A percentile compares a stretch with the other conserved stretches of the same genome.
Evolutionary conservation across 176 grass and related monocot genomes (phyloP).

Genomic region (Elymus sibiricus): DNA sequence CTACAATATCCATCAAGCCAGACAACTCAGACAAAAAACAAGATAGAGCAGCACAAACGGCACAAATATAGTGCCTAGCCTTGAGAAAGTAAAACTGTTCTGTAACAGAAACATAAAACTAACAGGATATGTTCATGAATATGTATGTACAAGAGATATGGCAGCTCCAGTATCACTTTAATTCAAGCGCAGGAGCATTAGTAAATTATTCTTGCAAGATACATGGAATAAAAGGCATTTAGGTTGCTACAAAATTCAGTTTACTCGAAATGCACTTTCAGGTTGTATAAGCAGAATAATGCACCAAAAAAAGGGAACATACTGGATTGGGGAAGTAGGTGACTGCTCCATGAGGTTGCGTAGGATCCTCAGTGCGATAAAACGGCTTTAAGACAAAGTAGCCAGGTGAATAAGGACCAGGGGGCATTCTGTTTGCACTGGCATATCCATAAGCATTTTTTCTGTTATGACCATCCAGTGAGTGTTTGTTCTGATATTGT

Average conservation of each 20-base stretch:
- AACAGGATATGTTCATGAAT: background rate
- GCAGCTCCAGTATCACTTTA: background rate
- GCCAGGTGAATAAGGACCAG: conserved; percentile 40
- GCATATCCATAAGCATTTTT: conserved; percentile 47
- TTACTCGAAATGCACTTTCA: conserved; percentile 7
- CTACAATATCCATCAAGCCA: conserved; percentile 42
- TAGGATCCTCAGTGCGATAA: conserved; percentile 50
- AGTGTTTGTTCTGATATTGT: conserved; percentile 44
- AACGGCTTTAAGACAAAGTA: conserved; percentile 49
- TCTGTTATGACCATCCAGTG: conserved; percentile 51
- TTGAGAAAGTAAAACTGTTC: background rate
- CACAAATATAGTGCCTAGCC: background rate
- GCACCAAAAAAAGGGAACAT: conserved; percentile 21
- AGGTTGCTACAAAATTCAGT: background rate
- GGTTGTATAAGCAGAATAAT: conserved; percentile 21
- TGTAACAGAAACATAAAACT: conserved; percentile 8
- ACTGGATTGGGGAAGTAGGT: conserved; percentile 76
- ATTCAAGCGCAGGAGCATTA: background rate
- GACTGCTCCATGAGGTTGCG: conserved; percentile 57
- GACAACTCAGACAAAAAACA: conserved; percentile 7
- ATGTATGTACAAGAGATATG: conserved; percentile 5
- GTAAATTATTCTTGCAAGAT: background rate
- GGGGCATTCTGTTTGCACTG: conserved; percentile 36
- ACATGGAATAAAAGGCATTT: background rate
- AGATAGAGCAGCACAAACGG: background rate